phyloP scores from a whole-genome alignment of 441 rosid species.

The Euphorbia celastroides region DNA sequence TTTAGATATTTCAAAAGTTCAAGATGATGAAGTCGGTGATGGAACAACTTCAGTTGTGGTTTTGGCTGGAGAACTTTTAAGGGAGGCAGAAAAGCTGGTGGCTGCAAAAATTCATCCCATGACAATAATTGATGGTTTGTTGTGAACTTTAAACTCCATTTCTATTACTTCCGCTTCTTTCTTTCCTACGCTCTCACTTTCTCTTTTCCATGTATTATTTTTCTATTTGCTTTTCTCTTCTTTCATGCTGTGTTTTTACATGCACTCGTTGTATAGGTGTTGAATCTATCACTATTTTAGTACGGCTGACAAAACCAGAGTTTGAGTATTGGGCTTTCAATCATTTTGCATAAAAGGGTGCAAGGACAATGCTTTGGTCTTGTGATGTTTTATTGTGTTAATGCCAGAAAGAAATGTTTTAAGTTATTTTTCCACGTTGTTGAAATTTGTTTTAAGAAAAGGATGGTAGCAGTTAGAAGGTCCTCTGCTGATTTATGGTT shows the following conservation, averaged over 20 bases:
- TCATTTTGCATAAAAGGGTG: not conserved
- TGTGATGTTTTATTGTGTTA: not conserved
- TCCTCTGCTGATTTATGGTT: not conserved
- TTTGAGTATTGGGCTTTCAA: not conserved
- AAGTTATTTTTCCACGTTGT: not conserved
- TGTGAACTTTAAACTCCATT: constrained; percentile 5
- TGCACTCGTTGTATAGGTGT: not conserved
- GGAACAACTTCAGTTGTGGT: constrained; percentile 99
- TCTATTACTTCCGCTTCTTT: not conserved
- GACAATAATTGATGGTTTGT: constrained; percentile 82
- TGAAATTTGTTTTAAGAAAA: not conserved
- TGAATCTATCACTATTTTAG: not conserved
- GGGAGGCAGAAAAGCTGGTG: constrained; percentile 94
- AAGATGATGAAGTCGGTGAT: constrained; percentile 99
- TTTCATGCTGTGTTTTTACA: not conserved
- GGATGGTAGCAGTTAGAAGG: not conserved
- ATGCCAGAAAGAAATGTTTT: not conserved
- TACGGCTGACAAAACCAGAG: not conserved
- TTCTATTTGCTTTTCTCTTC: not conserved
- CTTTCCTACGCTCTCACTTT: not conserved
- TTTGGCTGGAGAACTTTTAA: constrained; percentile 94
- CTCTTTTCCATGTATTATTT: not conserved
- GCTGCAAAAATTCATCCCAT: constrained; percentile 94
- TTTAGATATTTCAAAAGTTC: constrained; percentile 94
- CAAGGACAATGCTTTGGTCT: not conserved